Conservation (phyloP, 768 basidiomycete species). For the Mrakia blollopis region DNA sequence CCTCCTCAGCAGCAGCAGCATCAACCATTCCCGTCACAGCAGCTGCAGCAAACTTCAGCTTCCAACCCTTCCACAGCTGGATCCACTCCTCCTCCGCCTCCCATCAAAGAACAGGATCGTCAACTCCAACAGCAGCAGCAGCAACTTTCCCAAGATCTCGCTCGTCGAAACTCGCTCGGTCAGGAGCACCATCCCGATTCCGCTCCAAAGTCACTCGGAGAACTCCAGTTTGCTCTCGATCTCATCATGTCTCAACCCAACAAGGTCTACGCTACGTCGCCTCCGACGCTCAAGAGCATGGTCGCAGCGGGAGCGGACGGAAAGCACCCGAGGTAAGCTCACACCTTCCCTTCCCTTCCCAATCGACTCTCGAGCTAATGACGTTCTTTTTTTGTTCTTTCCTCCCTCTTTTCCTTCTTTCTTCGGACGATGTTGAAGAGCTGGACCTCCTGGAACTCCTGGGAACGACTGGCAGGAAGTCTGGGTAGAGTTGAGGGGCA, state of each 20-base stretch:
- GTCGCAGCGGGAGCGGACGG: conserved; percentile 27
- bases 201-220: background rate
- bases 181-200: background rate
- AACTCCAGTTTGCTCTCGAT: conserved; percentile 26
- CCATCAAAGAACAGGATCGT: conserved; percentile 14
- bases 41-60: background rate
- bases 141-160: background rate
- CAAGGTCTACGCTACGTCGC: conserved; percentile 30
- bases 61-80: background rate
- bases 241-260: conserved; percentile 30
- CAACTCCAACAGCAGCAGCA: conserved; percentile 22
- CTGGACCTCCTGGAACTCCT: conserved; percentile 43
- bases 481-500: conserved; percentile 46
- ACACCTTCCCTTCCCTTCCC: background rate
- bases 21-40: background rate
- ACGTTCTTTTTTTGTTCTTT: background rate
- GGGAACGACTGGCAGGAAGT: conserved; percentile 45
- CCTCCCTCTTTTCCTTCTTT: background rate
- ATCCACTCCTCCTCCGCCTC: background rate
- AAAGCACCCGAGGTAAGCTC: conserved; percentile 23
- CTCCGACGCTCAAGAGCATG: conserved; percentile 26
- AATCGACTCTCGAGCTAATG: background rate
- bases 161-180: background rate
- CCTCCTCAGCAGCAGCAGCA: background rate
- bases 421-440: conserved; percentile 33